Evolutionary conservation across 2,329 filamentous ascomycete species (phyloP).

Genomic region (Cryphonectria carpinicola): DNA sequence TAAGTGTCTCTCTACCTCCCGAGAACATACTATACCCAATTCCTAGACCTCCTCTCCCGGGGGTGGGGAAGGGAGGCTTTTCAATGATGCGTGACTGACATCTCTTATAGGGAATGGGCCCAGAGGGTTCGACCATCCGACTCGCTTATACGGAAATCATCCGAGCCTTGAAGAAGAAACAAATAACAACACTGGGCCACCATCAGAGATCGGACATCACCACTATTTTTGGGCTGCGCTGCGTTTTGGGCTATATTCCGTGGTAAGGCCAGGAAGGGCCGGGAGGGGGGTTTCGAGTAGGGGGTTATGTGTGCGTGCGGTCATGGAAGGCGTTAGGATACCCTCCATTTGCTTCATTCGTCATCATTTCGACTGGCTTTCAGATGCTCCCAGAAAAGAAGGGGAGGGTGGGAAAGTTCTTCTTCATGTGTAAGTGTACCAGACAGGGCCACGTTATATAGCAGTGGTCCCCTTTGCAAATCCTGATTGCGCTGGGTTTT

Average conservation of each 20-base stretch:
- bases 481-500: not conserved
- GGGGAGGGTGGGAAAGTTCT: not conserved
- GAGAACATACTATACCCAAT: not conserved
- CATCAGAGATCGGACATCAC: not conserved
- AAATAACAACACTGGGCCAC: not conserved
- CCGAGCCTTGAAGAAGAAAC: slow-evolving; percentile 16
- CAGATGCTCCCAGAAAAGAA: slow-evolving; percentile 1
- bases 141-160: slow-evolving; percentile 58
- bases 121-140: slow-evolving; percentile 66
- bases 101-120: slow-evolving; percentile 62
- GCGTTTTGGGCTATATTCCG: slow-evolving; percentile 10
- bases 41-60: not conserved
- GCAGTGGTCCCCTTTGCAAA: not conserved
- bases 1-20: slow-evolving; percentile 55
- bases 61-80: no score
- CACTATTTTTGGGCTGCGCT: slow-evolving; percentile 2
- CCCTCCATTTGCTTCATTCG: slow-evolving; percentile 23
- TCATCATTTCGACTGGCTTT: slow-evolving; percentile 8
- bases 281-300: not conserved
- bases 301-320: not conserved
- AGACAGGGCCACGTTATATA: slow-evolving; percentile 4
- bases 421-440: not conserved
- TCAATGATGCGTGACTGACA: not conserved
- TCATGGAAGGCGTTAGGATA: slow-evolving; percentile 28
- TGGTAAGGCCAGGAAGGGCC: slow-evolving; percentile 5